Base-by-base conservation (phyloP, 257 asterid species). In the Paraleonurus japonicus region DNA sequence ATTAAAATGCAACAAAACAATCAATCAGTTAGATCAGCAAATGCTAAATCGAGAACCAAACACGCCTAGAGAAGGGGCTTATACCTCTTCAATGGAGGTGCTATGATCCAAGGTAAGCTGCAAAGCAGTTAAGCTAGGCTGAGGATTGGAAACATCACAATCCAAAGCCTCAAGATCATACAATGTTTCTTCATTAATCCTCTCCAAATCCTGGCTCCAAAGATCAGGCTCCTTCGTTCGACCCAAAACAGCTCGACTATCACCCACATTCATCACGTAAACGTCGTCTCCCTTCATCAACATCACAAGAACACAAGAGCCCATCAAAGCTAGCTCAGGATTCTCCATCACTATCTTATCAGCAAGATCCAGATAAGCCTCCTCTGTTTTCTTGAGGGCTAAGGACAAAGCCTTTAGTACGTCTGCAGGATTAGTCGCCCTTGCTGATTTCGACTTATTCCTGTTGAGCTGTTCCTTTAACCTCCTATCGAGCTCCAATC, bases 291-390 rank as follows among this genome's bases (percentile, higher is more conserved):
- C 97, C 71, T 91, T 94, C 99, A 94, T 89, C 65, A 94, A 71
- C 96, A 88, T 94, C 65, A 94, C 96, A 62, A 94, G 92, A 75
- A 89, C 96, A 74, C 99, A 94, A 19, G 97, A 91, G 3, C 99
- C 99, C 97, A 94, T 94, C 79, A 94, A 81, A 50, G 97, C 94
- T 62, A 94, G 76, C 80, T 94, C 99, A n/a, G 99, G 99, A 66
- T 94, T 94, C 76, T 88, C 96, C 85, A 72, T 70, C 2, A 86
- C 76, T 92, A 91, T 89, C 81, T 69, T 80, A 74, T 94, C 99
- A 30, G 99, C 92, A 61, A 91, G 65, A 74, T 86, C 95, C 50
- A 94, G 72, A 81, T 86, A 94, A 4, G 96, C 83, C 23, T 86
- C 96, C 78, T 93, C 98, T 0, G 98, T 90, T 78, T 87, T 86